Conservation (phyloP, 2,329 filamentous ascomycete genomes). For the Pseudogymnoascus verrucosus region DNA sequence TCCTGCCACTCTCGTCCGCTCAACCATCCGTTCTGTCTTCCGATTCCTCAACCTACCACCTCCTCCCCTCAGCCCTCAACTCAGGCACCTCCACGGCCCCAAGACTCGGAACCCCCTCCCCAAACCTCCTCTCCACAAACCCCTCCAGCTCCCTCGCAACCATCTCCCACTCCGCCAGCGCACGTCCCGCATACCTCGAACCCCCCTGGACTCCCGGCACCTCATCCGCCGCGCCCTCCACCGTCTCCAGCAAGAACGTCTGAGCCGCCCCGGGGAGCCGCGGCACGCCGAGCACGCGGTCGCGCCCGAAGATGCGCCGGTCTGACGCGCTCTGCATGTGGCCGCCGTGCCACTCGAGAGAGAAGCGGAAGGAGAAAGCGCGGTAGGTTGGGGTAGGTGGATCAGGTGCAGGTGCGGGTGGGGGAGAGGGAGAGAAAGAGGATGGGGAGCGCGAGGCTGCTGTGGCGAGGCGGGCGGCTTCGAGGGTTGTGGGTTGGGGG, state of each 20-base stretch:
- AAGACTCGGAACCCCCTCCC: conserved; percentile 61
- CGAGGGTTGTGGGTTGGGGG: conserved; percentile 32
- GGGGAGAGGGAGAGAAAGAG: conserved; percentile 31
- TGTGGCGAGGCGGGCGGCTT: conserved; percentile 42
- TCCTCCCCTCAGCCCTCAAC: conserved; percentile 56
- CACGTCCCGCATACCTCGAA: conserved; percentile 59
- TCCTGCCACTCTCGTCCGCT: neutral
- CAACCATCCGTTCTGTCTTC: neutral
- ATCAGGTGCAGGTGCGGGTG: conserved; percentile 45
- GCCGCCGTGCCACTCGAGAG: conserved; percentile 48
- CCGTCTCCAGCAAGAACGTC: conserved; percentile 42
- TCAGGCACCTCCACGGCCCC: conserved; percentile 62
- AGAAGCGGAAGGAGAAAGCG: conserved; percentile 65
- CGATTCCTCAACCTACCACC: conserved; percentile 24
- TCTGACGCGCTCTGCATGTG: neutral
- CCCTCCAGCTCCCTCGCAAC: conserved; percentile 73
- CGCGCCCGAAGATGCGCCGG: conserved; percentile 39
- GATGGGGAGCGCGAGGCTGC: conserved; percentile 36
- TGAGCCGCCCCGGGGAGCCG: conserved; percentile 65
- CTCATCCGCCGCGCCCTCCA: conserved; percentile 22
- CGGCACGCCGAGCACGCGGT: conserved; percentile 59
- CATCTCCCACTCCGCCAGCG: conserved; percentile 70
- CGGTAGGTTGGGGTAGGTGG: conserved; percentile 35
- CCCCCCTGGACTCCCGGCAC: conserved; percentile 23
- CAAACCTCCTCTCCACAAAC: conserved; percentile 67